These are phyloP conservation scores for Russula dissimulans DNA, from an alignment of 768 basidiomycete genomes.

Conservation along the genomic window DNA sequence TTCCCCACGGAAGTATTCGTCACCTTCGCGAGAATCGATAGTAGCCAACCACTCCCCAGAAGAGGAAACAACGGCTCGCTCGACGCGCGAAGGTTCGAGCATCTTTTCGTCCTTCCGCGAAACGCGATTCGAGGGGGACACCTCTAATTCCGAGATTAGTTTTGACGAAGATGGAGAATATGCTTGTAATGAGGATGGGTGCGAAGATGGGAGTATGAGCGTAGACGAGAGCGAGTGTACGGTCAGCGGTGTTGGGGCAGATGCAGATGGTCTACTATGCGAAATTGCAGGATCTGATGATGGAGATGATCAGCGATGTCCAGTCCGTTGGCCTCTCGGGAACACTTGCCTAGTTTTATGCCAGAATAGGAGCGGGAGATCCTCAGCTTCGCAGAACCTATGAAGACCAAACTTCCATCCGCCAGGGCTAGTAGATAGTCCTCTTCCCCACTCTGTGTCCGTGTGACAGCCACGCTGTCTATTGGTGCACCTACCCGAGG, in stretches of 20 bases:
- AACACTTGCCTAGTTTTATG: conserved; percentile 61
- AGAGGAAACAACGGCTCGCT: conserved; percentile 53
- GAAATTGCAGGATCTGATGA: conserved; percentile 30
- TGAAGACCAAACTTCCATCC: conserved; percentile 73
- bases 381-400: conserved; percentile 63
- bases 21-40: conserved; percentile 63
- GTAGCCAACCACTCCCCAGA: conserved; percentile 91
- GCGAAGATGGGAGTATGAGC: conserved; percentile 84
- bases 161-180: conserved; percentile 67
- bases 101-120: conserved; percentile 71
- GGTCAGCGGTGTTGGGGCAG: conserved; percentile 55
- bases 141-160: conserved; percentile 78
- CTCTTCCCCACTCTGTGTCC: conserved; percentile 50
- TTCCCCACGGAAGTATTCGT: conserved; percentile 55
- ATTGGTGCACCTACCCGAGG: conserved; percentile 89
- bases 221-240: conserved; percentile 66
- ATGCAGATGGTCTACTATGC: conserved; percentile 30
- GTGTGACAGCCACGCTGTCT: conserved; percentile 53
- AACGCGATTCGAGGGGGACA: conserved; percentile 88
- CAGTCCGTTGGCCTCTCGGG: conserved; percentile 4
- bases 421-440: conserved; percentile 78
- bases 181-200: conserved; percentile 90
- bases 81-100: conserved; percentile 68
- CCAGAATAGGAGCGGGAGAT: conserved; percentile 65
- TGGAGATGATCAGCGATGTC: neutral